Evolutionary conservation across 169 alveolate genomes (phyloP), one percentile per base, ranked within the genome.

Genomic region (Eimeria acervulina): DNA sequence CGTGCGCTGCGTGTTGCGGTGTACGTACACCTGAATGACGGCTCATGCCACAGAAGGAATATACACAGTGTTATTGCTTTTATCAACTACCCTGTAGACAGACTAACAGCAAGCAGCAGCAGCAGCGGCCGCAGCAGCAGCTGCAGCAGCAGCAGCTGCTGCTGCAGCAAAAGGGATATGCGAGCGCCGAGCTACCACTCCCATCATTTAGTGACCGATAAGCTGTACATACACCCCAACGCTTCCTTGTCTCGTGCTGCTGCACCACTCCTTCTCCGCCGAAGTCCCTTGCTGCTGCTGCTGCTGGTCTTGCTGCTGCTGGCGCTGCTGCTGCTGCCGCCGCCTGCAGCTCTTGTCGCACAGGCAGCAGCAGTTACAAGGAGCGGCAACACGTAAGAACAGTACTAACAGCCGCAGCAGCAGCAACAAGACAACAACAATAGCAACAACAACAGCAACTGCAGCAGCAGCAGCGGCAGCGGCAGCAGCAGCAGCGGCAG

Each of bases 401-500:
- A 31, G 44, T 23, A 31, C 8, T 42, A 31, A 42, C 80, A 68
- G 40, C 80, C 7, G 47, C 80, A 68, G 80, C 80, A 68, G 61
- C 59, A 33, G 87, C 87, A 17, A 10, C 87, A 42, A 31, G n/a
- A 33, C 12, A 13, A 36, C 44, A 5, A 36, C 81, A 13, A 31
- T 40, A 70, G 81, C 81, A 70, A n/a, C 38, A 31, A 17, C 81
- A 70, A 17, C 44, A 31, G 42, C 44, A 36, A n/a, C 76, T 5
- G 28, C 28, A 23, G 7, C 76, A 66, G 15, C 76, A 66, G 55
- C 38, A 47, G 12, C 55, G 12, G 84, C 84, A 33, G 84, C 84
- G 47, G 84, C 84, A 72, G 52, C 51, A 72, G 84, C 42, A 72
- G 23, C 47, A 72, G 52, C 83, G 28, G 83, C 84, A 72, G 51